Conservation (phyloP, 257 asterid genomes). For the Paulownia fortunei region DNA sequence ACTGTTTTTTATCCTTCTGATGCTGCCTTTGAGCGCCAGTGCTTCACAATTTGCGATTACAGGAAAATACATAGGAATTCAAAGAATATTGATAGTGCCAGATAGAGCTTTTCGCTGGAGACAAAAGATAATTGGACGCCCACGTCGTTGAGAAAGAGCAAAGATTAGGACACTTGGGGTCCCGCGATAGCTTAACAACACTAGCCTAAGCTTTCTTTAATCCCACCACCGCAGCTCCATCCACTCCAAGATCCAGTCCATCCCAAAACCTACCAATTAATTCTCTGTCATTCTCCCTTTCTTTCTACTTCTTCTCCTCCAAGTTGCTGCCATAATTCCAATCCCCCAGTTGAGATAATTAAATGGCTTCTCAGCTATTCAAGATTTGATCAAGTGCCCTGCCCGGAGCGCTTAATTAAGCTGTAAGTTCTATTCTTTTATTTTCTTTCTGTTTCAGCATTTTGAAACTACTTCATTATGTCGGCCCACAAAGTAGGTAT, state of each 20-base stretch:
- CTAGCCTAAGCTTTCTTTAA: not conserved
- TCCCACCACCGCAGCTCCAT: slow-evolving; percentile 22
- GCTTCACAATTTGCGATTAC: too few relatives aligned
- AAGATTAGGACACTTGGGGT: slow-evolving; percentile 23
- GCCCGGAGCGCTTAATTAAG: not conserved
- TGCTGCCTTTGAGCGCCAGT: too few relatives aligned
- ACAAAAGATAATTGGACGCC: slow-evolving; percentile 30
- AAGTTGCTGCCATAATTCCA: not conserved
- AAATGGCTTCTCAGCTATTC: too few relatives aligned
- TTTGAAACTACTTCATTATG: too few relatives aligned
- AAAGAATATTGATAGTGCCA: too few relatives aligned
- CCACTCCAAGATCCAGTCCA: not conserved
- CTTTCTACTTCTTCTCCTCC: not conserved
- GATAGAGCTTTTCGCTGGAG: too few relatives aligned
- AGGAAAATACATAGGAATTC: too few relatives aligned
- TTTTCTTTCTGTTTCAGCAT: too few relatives aligned
- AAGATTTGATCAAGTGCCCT: not conserved
- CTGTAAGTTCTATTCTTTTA: not conserved
- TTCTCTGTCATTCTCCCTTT: not conserved
- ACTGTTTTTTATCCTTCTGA: too few relatives aligned
- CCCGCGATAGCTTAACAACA: slow-evolving; percentile 22
- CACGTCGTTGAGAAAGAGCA: slow-evolving; percentile 35
- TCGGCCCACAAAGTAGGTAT: too few relatives aligned
- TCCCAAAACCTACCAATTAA: not conserved
- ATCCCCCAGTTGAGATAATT: too few relatives aligned